Evolutionary conservation across 495 filamentous ascomycete species (phyloP).

Genomic region (Penicillium coprophilum): DNA sequence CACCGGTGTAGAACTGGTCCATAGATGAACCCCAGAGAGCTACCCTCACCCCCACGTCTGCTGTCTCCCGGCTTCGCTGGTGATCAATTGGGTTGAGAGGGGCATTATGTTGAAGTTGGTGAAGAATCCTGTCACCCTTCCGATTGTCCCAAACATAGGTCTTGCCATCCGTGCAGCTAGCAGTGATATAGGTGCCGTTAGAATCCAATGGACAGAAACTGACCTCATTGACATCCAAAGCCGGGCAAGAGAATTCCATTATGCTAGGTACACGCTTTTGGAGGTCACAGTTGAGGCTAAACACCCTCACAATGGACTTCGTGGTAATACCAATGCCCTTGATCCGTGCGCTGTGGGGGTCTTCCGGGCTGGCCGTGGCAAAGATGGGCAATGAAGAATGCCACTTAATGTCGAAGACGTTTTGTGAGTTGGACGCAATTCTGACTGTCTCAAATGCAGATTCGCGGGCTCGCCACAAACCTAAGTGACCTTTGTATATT

Average conservation of each 20-base stretch:
- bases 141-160: conserved; percentile 86
- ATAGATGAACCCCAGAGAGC: conserved; percentile 71
- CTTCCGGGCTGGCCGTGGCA: conserved; percentile 60
- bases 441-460: conserved; percentile 46
- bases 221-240: conserved; percentile 85
- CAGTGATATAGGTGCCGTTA: conserved; percentile 60
- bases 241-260: conserved; percentile 64
- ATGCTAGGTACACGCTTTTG: conserved; percentile 24
- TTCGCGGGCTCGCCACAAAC: conserved; percentile 64
- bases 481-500: conserved; percentile 68
- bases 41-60: conserved; percentile 81
- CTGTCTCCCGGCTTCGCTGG: conserved; percentile 56
- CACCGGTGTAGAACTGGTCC: conserved; percentile 82
- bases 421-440: conserved; percentile 55
- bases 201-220: conserved; percentile 49
- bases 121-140: conserved; percentile 54
- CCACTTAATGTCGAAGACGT: conserved; percentile 80
- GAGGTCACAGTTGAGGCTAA: conserved; percentile 41
- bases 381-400: conserved; percentile 61
- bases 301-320: conserved; percentile 51
- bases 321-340: conserved; percentile 39
- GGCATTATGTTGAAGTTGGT: conserved; percentile 65
- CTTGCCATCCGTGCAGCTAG: conserved; percentile 79
- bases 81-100: conserved; percentile 63
- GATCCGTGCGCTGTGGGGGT: conserved; percentile 16